A percentile compares a stretch with the other conserved stretches of the same genome.
Conservation (phyloP, 2,329 filamentous ascomycete genomes). For the Diaporthe australafricana region DNA sequence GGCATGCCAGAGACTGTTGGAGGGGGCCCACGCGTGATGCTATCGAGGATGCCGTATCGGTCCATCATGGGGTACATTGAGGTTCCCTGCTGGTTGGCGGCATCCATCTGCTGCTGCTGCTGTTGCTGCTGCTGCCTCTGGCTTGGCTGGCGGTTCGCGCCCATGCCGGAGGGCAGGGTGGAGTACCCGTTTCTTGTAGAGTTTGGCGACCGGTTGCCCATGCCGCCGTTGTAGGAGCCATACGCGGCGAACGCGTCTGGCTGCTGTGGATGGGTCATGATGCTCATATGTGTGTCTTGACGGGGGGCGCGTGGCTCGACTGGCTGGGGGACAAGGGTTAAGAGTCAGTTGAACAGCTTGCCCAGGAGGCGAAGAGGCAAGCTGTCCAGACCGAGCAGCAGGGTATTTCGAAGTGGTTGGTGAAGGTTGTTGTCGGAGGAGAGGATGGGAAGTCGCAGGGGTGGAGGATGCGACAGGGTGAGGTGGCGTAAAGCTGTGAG, state of each 20-base stretch:
- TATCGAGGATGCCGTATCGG: constrained; percentile 45
- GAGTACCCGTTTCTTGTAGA: constrained; percentile 44
- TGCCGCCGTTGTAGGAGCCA: constrained; percentile 33
- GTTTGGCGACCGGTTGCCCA: constrained; percentile 43
- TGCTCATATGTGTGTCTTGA: constrained; percentile 33
- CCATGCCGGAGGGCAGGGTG: constrained; percentile 41
- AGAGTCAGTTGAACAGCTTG: constrained; percentile 24
- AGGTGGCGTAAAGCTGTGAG: constrained; percentile 31
- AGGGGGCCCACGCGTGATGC: constrained; percentile 42
- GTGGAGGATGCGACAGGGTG: constrained; percentile 25
- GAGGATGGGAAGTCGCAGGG: constrained; percentile 13
- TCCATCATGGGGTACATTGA: constrained; percentile 43
- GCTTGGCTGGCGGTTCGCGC: constrained; percentile 40
- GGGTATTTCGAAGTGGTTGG: not conserved
- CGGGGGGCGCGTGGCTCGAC: constrained; percentile 9
- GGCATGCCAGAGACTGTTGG: constrained; percentile 40
- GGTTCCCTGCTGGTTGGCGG: constrained; percentile 40
- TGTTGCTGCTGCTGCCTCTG: constrained; percentile 43
- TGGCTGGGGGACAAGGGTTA: not conserved
- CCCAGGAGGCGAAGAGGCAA: constrained; percentile 26
- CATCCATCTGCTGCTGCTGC: constrained; percentile 43
- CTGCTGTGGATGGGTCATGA: constrained; percentile 37
- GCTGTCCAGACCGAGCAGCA: constrained; percentile 25
- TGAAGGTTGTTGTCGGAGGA: not conserved
- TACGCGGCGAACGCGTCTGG: constrained; percentile 37